phyloP scores from a whole-genome alignment of 768 basidiomycete species.

The Suillus weaverae region DNA sequence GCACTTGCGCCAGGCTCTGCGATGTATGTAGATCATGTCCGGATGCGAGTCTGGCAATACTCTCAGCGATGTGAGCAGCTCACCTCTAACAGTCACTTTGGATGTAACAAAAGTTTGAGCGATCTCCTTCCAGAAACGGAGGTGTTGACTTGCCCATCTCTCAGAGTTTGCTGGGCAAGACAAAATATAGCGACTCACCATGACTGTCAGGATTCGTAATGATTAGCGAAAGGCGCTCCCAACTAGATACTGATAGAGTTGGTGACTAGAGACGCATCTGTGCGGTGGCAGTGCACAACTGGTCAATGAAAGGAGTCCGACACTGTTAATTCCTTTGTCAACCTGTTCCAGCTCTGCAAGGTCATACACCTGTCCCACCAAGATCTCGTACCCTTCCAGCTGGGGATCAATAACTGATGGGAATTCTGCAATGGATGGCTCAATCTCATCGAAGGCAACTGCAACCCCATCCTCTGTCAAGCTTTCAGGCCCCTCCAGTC shows the following conservation, averaged over 20 bases:
- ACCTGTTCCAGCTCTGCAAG: neutral
- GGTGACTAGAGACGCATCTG: neutral
- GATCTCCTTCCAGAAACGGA: neutral
- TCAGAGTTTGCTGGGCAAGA: neutral
- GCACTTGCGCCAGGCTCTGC: constrained; percentile 78
- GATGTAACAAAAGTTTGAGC: neutral
- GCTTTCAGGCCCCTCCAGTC: neutral
- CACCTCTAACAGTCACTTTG: neutral
- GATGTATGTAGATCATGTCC: constrained; percentile 51
- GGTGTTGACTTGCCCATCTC: neutral
- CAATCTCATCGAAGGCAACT: neutral
- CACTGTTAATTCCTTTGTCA: neutral
- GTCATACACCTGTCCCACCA: neutral
- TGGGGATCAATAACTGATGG: neutral
- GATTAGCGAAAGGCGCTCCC: neutral
- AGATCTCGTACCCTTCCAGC: neutral
- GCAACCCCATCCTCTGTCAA: neutral
- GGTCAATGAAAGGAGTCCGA: neutral
- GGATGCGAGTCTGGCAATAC: neutral
- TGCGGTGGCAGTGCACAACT: neutral
- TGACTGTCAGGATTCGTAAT: neutral
- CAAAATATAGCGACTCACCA: neutral
- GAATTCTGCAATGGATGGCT: neutral
- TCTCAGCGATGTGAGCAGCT: neutral
- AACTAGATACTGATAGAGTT: no score